phyloP scores from a whole-genome alignment of 441 rosid genomes.

The Adansonia rubrostipa region DNA sequence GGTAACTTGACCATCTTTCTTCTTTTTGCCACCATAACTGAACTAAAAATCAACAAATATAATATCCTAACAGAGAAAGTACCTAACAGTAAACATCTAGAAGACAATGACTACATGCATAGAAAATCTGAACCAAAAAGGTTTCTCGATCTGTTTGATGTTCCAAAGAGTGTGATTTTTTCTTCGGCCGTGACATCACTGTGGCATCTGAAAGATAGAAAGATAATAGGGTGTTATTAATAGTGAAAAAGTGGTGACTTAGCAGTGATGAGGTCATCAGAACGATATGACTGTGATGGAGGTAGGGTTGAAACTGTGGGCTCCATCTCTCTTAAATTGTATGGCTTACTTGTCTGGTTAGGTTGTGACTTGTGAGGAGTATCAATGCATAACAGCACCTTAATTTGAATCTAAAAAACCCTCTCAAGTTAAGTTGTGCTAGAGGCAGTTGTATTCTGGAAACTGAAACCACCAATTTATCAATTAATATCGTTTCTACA shows the following conservation, averaged over 20 bases:
- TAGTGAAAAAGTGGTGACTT: slow-evolving; percentile 12
- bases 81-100: neutral
- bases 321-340: neutral
- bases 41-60: neutral
- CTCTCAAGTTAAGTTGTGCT: neutral
- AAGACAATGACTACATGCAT: neutral
- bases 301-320: neutral
- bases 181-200: neutral
- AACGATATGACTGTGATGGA: neutral
- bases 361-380: neutral
- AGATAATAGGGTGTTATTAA: neutral
- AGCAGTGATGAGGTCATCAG: neutral
- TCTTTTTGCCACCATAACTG: neutral
- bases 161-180: neutral
- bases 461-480: neutral
- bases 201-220: neutral
- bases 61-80: neutral
- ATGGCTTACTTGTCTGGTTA: neutral
- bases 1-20: neutral
- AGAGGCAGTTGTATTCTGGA: slow-evolving; percentile 4
- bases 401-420: neutral
- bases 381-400: neutral
- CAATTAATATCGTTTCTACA: neutral
- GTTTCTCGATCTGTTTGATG: neutral
- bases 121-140: neutral